phyloP scores from a whole-genome alignment of 1,284 basidiomycete genomes.

The Naganishia albida region DNA sequence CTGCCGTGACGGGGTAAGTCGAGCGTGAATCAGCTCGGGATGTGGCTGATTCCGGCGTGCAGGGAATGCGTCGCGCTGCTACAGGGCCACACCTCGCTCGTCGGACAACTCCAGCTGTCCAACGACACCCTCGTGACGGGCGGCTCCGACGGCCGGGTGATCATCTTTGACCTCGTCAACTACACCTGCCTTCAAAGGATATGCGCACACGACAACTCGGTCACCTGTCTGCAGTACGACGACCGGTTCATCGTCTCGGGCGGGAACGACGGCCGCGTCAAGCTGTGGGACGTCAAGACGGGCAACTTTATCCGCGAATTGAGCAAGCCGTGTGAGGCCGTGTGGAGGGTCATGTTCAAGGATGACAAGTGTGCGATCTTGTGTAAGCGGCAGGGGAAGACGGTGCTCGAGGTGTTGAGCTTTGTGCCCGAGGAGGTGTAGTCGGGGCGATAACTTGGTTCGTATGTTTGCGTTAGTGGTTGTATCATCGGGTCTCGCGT shows the following conservation, averaged over 20 bases:
- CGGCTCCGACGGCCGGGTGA: constrained; percentile 89
- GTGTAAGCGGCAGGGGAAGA: constrained; percentile 78
- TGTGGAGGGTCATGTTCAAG: constrained; percentile 84
- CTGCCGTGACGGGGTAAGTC: constrained; percentile 70
- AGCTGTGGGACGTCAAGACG: constrained; percentile 75
- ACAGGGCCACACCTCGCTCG: constrained; percentile 90
- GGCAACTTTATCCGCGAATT: constrained; percentile 75
- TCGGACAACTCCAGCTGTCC: constrained; percentile 87
- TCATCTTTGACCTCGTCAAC: constrained; percentile 76
- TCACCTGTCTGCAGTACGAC: constrained; percentile 88
- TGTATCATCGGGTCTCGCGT: background rate
- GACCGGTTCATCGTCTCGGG: constrained; percentile 64
- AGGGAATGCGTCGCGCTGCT: constrained; percentile 82
- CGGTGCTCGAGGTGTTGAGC: constrained; percentile 75
- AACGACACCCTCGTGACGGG: constrained; percentile 78
- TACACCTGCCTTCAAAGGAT: constrained; percentile 55
- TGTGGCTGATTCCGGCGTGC: background rate
- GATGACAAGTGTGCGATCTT: constrained; percentile 79
- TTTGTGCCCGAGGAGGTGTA: constrained; percentile 48
- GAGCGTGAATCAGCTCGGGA: background rate
- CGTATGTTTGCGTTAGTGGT: background rate
- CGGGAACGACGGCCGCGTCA: constrained; percentile 88
- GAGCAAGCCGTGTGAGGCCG: constrained; percentile 71
- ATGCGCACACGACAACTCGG: constrained; percentile 82
- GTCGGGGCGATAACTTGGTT: background rate